These are phyloP conservation scores for Candida dajiaensis DNA, from an alignment of 805 yeast genomes.

Conservation along the genomic window DNA sequence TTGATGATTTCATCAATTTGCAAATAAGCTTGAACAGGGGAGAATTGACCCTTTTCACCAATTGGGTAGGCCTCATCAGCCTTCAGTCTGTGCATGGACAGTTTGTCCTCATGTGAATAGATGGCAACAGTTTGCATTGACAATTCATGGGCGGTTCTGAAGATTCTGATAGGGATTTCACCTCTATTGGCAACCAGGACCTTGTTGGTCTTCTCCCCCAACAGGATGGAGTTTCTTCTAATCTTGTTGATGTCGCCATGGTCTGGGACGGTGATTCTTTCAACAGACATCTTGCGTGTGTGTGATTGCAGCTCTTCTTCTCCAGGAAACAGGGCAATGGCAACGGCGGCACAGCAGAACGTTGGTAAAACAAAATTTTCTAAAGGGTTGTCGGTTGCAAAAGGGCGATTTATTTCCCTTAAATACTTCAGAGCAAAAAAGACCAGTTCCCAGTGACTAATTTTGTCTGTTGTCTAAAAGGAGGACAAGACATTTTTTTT, in stretches of 20 bases:
- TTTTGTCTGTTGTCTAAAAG: too few species aligned
- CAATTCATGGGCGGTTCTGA: constrained; percentile 95
- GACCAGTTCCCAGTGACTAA: not conserved
- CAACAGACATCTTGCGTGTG: constrained; percentile 7
- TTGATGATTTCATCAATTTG: constrained; percentile 91
- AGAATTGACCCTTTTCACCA: constrained; percentile 81
- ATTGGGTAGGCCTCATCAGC: constrained; percentile 92
- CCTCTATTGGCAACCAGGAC: constrained; percentile 81
- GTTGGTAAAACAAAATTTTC: too few species aligned
- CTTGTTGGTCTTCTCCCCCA: constrained; percentile 40
- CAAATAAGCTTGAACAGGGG: constrained; percentile 94
- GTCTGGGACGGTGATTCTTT: constrained; percentile 15
- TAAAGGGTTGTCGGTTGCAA: too few species aligned
- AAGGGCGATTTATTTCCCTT: not conserved
- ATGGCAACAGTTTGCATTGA: constrained; percentile 97
- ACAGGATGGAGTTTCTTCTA: constrained; percentile 35
- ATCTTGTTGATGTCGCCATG: constrained; percentile 26
- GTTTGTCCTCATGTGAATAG: constrained; percentile 91
- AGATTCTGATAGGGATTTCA: constrained; percentile 82
- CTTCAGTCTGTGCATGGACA: constrained; percentile 91
- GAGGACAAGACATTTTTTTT: not conserved
- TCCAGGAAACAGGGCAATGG: not conserved
- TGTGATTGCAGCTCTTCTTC: not conserved
- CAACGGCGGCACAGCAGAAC: not conserved
- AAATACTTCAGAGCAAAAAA: not conserved